Evolutionary conservation across 306 rosid species (phyloP).

Genomic region (Castanea crenata): DNA sequence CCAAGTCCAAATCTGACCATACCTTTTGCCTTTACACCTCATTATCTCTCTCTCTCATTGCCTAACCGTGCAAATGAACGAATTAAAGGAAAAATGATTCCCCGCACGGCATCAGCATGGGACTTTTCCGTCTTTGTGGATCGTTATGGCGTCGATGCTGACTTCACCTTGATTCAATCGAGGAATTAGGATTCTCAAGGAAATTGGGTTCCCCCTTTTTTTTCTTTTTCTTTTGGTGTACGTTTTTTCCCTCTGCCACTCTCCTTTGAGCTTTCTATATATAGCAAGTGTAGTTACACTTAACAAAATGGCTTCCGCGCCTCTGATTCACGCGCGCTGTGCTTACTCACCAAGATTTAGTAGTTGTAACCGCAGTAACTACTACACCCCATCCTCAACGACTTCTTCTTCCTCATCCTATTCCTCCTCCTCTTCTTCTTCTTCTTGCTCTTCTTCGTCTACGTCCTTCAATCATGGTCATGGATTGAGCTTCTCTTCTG

Average conservation of each 20-base stretch:
- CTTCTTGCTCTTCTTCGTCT: conserved; percentile 23
- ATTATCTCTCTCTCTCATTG: too few relatives aligned
- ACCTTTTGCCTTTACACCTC: too few relatives aligned
- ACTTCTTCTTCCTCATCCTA: conserved; percentile 20
- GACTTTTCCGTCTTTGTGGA: neutral
- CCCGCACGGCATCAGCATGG: neutral
- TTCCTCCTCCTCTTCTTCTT: conserved; percentile 10
- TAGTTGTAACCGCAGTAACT: conserved; percentile 12
- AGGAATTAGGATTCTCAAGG: conserved; percentile 14
- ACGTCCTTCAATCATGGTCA: conserved; percentile 28
- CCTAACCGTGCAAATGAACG: too few relatives aligned
- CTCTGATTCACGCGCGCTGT: conserved; percentile 43
- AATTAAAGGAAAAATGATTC: too few relatives aligned
- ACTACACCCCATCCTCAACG: neutral
- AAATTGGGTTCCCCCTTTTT: neutral
- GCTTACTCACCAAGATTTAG: conserved; percentile 28
- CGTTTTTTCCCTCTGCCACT: neutral
- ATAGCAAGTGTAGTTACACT: neutral
- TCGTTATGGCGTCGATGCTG: conserved; percentile 26
- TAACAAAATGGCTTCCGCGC: conserved; percentile 37
- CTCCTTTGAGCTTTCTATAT: neutral
- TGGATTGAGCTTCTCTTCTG: conserved; percentile 30
- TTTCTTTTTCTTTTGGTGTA: neutral
- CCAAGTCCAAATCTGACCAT: neutral
- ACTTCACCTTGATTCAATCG: conserved; percentile 27